Evolutionary conservation across 257 asterid genomes (phyloP), one percentile per base, ranked within the genome.

Genomic region (Eustoma russellianum): DNA sequence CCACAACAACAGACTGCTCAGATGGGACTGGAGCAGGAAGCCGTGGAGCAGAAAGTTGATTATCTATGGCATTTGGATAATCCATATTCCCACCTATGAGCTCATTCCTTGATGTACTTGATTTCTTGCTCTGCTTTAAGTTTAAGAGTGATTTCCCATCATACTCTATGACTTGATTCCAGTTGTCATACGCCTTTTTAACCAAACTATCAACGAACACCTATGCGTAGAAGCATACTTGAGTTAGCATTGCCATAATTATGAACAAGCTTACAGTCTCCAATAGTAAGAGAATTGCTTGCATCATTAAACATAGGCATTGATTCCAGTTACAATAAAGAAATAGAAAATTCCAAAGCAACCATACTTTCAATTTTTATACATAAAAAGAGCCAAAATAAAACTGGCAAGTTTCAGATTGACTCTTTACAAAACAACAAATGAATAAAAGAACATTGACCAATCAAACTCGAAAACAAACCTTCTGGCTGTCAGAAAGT

Each of bases 401-500:
- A 38, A 38, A 7, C 43, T 38, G 9, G 43, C 43, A 38, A 38
- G 43, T 38, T 11, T 38, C 12, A 38, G 12, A 38, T 7, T 11
- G 12, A 11, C 12, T 7, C 9, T 38, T 8, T 38, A 9, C 9
- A 38, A 38, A 38, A 38, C 7, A 38, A 38, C 12, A 38, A 24
- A 24, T 24, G 30, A 7, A 10, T 13, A n/a, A 8, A 33, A 56
- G 41, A 50, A 35, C 18, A 28, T 5, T 12, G 18, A 12, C n/a
- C 11, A 49, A 54, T 50, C 56, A 61, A 40, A 57, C 45, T 50
- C 47, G 19, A 38, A 13, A 46, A 62, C 78, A 9, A 45, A 88
- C 98, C 98, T 92, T 92, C 63, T 92, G 98, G 83, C 78, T 64
- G 70, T 92, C 97, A 52, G 98, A 84, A 63, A 92, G 97, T 52